Base-by-base conservation (phyloP, 805 yeast species). In the Komagataella mondaviorum region DNA sequence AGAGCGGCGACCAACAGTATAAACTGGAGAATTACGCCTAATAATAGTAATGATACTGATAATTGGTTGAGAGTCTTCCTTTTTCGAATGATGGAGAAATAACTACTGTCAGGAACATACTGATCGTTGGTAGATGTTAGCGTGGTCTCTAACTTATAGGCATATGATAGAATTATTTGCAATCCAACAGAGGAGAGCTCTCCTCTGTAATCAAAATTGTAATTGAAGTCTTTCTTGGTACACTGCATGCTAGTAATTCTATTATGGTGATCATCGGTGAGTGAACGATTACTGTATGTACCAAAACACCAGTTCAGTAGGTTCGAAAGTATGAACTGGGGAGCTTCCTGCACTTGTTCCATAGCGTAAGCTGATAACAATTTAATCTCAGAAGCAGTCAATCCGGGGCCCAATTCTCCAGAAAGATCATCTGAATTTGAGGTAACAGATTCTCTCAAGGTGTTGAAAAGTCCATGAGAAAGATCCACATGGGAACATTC, bases 401-500 rank as follows among this genome's bases (percentile, higher is more conserved):
- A 59, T 20, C 46, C 46, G 46, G 46, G 23, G 23, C 46, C 46
- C 5, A 30, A 10, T 8, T 44, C 12, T 2, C 65, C 67, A 14
- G 61, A 56, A 1, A 60, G 60, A 23, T 59, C 60, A 3, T 56
- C 53, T 14, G 22, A 6, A 43, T 60, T 57, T 12, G 56, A 56
- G 12, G 58, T 56, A 4, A 55, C 59, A 7, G 59, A 51, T 3
- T 48, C 12, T 48, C 77, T 61, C 51, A 76, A 61, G 4, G 74
- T 66, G 22, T 69, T 60, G 56, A 77, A 80, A 6, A 81, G 61
- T 1, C 85, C 86, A 17, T 64, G 57, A 1, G 81, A 72, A 17
- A 81, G 75, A 53, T 77, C 79, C 6, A 72, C 61, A 55, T 76
- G 81, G 3, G 75, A 69, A 53, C 80, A 77, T 56, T 74, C 72